These are phyloP conservation scores for Fremontodendron californicum DNA, from an alignment of 345 rosid genomes.

Conservation along the genomic window DNA sequence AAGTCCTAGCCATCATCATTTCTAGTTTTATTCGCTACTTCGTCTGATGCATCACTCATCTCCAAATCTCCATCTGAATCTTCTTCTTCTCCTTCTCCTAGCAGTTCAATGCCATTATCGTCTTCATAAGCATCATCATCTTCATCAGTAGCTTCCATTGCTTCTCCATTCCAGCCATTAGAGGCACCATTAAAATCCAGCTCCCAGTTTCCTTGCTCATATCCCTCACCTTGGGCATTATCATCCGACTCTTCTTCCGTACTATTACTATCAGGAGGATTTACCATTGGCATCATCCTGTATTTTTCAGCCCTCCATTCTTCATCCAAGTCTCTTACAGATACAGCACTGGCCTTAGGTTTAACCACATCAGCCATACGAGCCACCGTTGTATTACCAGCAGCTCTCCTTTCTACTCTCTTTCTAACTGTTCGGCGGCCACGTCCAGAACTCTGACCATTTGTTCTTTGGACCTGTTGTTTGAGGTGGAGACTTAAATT, in stretches of 20 bases:
- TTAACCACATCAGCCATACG: slow-evolving; percentile 17
- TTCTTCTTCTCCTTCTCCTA: slow-evolving; percentile 34
- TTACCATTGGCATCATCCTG: slow-evolving; percentile 38
- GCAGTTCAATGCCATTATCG: slow-evolving; percentile 29
- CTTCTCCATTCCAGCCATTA: slow-evolving; percentile 48
- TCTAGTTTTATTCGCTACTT: slow-evolving; percentile 27
- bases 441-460: slow-evolving; percentile 48
- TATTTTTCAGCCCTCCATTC: slow-evolving; percentile 42
- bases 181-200: slow-evolving; percentile 28
- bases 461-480: slow-evolving; percentile 40
- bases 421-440: slow-evolving; percentile 85
- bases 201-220: slow-evolving; percentile 59
- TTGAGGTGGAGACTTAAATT: slow-evolving; percentile 35
- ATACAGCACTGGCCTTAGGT: slow-evolving; percentile 19
- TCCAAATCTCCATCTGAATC: slow-evolving; percentile 42
- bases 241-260: slow-evolving; percentile 61
- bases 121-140: slow-evolving; percentile 50
- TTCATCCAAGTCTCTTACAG: slow-evolving; percentile 28
- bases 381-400: slow-evolving; percentile 22
- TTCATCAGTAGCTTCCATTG: slow-evolving; percentile 52
- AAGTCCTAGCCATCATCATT: slow-evolving; percentile 51
- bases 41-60: slow-evolving; percentile 53
- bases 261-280: slow-evolving; percentile 58
- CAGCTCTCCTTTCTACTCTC: slow-evolving; percentile 55
- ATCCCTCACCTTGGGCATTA: slow-evolving; percentile 48